These are phyloP conservation scores for Scheffersomyces illinoinensis DNA, from an alignment of 1,139 yeast genomes.

Conservation along the genomic window DNA sequence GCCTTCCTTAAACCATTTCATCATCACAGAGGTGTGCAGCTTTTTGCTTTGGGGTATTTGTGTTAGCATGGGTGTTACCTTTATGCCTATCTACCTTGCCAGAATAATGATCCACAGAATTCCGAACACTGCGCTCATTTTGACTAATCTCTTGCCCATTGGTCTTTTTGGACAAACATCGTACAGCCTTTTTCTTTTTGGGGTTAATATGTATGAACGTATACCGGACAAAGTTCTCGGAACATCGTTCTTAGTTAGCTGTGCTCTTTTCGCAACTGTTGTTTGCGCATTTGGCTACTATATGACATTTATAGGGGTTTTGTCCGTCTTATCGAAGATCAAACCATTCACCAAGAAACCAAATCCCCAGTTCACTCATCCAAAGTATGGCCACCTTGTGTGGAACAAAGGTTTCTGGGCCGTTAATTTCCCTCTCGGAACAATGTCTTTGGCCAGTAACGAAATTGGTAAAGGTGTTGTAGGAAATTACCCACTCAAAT, in stretches of 20 bases:
- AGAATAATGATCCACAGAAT: slow-evolving; percentile 58
- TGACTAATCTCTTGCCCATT: slow-evolving; percentile 59
- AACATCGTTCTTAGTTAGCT: not conserved
- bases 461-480: not conserved
- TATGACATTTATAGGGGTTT: slow-evolving; percentile 56
- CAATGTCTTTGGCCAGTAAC: slow-evolving; percentile 15
- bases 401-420: slow-evolving; percentile 17
- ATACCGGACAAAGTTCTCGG: slow-evolving; percentile 4
- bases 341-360: slow-evolving; percentile 31
- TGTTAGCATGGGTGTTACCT: slow-evolving; percentile 55
- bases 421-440: slow-evolving; percentile 19
- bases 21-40: slow-evolving; percentile 55
- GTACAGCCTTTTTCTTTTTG: slow-evolving; percentile 62
- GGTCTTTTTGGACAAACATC: slow-evolving; percentile 82
- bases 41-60: slow-evolving; percentile 71
- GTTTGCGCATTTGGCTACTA: slow-evolving; percentile 49
- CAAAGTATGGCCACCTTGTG: slow-evolving; percentile 7
- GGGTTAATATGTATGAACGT: slow-evolving; percentile 34
- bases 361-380: slow-evolving; percentile 18
- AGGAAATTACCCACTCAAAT: not conserved
- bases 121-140: slow-evolving; percentile 49
- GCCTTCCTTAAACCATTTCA: slow-evolving; percentile 40
- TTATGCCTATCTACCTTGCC: slow-evolving; percentile 56
- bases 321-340: slow-evolving; percentile 41
- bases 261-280: not conserved